Conservation (phyloP, 2,329 filamentous ascomycete species). For the Zasmidium cellare region DNA sequence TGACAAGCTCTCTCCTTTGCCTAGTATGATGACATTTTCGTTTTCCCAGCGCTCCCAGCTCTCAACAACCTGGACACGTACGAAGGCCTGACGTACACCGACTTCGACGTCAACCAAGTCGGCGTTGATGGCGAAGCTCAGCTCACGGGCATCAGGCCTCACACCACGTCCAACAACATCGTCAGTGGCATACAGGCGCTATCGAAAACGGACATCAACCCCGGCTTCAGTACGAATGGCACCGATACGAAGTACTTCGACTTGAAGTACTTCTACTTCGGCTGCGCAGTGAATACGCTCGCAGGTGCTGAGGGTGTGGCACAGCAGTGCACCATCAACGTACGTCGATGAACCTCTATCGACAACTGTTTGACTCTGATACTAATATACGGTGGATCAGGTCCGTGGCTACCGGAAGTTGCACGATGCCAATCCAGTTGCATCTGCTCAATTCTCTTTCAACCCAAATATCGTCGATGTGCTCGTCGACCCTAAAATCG, state of each 20-base stretch:
- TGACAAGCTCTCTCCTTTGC: not conserved
- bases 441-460: slow-evolving; percentile 2
- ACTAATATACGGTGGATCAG: too few relatives aligned
- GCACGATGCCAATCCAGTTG: not conserved
- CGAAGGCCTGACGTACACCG: slow-evolving; percentile 3
- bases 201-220: not conserved
- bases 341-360: too few relatives aligned
- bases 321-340: not conserved
- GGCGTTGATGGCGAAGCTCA: not conserved
- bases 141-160: not conserved
- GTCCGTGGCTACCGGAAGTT: not conserved
- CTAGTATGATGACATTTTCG: slow-evolving; percentile 4
- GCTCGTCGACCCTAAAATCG: too few relatives aligned
- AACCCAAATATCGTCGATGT: too few relatives aligned
- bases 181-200: not conserved
- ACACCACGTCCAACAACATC: slow-evolving; percentile 1
- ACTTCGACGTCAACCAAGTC: not conserved
- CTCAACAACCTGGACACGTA: slow-evolving; percentile 9
- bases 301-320: not conserved
- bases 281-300: slow-evolving; percentile 1
- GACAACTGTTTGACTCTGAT: too few relatives aligned
- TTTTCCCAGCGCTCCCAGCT: slow-evolving; percentile 7
- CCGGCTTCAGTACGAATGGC: not conserved
- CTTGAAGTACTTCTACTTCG: not conserved
- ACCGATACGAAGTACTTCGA: not conserved